Percentiles rank a stretch among this genome's conserved stretches.
These are phyloP conservation scores for Ustilago tritici DNA, from an alignment of 1,284 basidiomycete genomes.

Conservation along the genomic window DNA sequence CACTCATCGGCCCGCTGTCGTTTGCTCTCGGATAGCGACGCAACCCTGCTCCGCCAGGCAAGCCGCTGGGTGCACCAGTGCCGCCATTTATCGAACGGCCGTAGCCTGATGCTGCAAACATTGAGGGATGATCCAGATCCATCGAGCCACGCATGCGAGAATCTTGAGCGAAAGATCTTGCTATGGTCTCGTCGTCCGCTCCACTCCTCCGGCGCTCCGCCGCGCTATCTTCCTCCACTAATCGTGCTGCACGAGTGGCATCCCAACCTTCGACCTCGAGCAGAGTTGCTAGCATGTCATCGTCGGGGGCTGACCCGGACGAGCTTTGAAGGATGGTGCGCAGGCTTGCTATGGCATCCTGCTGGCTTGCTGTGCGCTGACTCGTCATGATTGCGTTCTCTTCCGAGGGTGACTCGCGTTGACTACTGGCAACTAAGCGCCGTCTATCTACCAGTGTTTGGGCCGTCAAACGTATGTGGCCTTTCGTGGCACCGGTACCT, in stretches of 20 bases:
- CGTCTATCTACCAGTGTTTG: too few relatives aligned
- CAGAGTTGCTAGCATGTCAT: conserved; percentile 40
- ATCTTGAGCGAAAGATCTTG: conserved; percentile 43
- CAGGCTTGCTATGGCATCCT: conserved; percentile 43
- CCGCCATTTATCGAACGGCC: background rate
- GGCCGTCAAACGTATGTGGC: too few relatives aligned
- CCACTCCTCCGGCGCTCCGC: conserved; percentile 47
- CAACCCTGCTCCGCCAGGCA: conserved; percentile 37
- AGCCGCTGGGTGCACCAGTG: conserved; percentile 22
- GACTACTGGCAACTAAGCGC: too few relatives aligned
- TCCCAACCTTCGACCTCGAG: conserved; percentile 56
- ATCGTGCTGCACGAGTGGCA: conserved; percentile 36
- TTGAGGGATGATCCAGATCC: conserved; percentile 20
- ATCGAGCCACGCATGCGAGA: conserved; percentile 30
- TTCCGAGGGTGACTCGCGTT: background rate
- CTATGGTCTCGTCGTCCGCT: conserved; percentile 51
- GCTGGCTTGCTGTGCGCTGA: conserved; percentile 31
- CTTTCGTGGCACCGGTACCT: too few relatives aligned
- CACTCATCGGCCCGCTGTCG: conserved; percentile 13
- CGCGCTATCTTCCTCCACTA: conserved; percentile 47
- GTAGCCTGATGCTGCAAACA: conserved; percentile 1
- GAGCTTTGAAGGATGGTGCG: conserved; percentile 35
- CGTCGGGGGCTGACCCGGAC: conserved; percentile 23
- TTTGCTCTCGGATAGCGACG: conserved; percentile 21
- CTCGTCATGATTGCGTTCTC: conserved; percentile 17